These are phyloP conservation scores for Nakazawaea ambrosiae DNA, from an alignment of 805 yeast species.

Conservation along the genomic window DNA sequence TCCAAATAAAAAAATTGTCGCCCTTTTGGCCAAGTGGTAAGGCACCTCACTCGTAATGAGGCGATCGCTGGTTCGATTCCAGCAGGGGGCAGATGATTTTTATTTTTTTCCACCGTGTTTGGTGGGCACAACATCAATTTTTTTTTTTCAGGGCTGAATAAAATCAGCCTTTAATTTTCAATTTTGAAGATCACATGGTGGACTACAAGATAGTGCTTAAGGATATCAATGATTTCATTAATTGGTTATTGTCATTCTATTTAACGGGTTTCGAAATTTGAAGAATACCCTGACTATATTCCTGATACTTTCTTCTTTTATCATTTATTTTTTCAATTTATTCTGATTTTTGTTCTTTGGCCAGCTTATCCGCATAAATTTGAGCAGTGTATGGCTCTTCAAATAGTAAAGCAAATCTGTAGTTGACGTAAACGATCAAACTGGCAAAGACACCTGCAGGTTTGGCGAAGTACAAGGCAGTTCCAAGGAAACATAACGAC, in stretches of 20 bases:
- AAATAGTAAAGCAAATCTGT: constrained; percentile 72
- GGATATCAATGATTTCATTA: too few relatives aligned
- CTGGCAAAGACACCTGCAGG: constrained; percentile 82
- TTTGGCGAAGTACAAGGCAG: constrained; percentile 81
- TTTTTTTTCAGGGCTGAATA: too few relatives aligned
- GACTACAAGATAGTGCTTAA: too few relatives aligned
- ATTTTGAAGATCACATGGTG: too few relatives aligned
- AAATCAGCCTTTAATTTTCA: too few relatives aligned
- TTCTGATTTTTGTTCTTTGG: background rate
- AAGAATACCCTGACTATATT: too few relatives aligned
- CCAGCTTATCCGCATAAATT: constrained; percentile 54
- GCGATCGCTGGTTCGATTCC: constrained; percentile 38
- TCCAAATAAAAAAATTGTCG: constrained; percentile 14
- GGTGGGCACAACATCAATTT: too few relatives aligned
- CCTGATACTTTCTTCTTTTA: too few relatives aligned
- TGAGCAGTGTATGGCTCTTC: constrained; percentile 96
- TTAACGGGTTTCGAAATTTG: too few relatives aligned
- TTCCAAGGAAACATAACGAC: constrained; percentile 81
- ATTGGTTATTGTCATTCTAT: too few relatives aligned
- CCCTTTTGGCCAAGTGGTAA: constrained; percentile 40
- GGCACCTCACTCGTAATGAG: constrained; percentile 42
- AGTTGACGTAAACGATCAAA: constrained; percentile 71
- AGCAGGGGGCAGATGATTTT: constrained; percentile 27
- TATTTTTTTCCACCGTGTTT: constrained; percentile 1
- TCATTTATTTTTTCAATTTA: background rate